A percentile compares a stretch with the other conserved stretches of the same genome.
Conservation (phyloP, 2,329 filamentous ascomycete genomes). For the Daldinia sp. region DNA sequence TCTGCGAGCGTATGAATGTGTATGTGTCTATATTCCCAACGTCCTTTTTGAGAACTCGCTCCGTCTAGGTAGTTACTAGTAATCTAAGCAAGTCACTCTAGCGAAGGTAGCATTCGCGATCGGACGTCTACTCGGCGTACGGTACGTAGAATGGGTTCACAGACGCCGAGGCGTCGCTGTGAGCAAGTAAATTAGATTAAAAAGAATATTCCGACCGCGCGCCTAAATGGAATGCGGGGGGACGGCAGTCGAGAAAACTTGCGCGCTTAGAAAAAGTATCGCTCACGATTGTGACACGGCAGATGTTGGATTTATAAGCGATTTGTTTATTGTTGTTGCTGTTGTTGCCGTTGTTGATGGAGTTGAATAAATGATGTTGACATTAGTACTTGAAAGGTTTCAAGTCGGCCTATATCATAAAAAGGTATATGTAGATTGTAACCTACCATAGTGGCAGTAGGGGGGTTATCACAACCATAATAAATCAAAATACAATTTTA, state of each 20-base stretch:
- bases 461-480: no score
- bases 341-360: neutral
- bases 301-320: neutral
- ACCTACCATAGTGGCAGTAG: no score
- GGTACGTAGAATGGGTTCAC: neutral
- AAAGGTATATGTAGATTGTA: no score
- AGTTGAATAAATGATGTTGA: no score
- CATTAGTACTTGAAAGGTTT: no score
- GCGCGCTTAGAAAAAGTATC: slow-evolving; percentile 1
- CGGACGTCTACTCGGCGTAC: neutral
- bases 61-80: neutral
- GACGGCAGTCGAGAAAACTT: slow-evolving; percentile 3
- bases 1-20: neutral
- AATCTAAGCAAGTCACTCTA: neutral
- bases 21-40: neutral
- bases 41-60: neutral
- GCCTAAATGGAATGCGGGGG: slow-evolving; percentile 22
- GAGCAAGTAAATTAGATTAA: slow-evolving; percentile 18
- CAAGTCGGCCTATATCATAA: no score
- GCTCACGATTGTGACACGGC: neutral
- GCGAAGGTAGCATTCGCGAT: neutral
- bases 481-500: no score
- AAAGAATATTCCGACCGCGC: slow-evolving; percentile 29
- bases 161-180: slow-evolving; percentile 2
- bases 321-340: neutral